phyloP scores from a whole-genome alignment of 441 rosid species.

The Flueggea neowawraea region DNA sequence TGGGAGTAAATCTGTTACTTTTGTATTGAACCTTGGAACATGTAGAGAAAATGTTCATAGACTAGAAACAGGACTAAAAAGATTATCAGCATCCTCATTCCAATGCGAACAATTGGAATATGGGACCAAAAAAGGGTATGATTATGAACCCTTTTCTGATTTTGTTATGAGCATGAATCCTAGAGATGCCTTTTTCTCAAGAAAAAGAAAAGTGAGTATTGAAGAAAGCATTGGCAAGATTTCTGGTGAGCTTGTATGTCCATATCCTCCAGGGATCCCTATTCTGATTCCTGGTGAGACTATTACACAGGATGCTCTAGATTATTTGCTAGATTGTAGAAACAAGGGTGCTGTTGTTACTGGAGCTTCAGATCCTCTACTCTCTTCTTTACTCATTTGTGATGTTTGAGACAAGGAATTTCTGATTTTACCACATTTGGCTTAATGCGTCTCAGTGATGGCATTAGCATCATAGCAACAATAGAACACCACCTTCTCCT shows the following conservation, averaged over 20 bases:
- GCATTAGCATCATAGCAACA: no score
- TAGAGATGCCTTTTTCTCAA: constrained; percentile 52
- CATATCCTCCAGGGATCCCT: constrained; percentile 67
- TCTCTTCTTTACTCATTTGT: constrained; percentile 41
- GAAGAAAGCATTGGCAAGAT: constrained; percentile 41
- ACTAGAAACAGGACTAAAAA: constrained; percentile 36
- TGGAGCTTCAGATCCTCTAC: constrained; percentile 54
- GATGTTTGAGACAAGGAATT: constrained; percentile 12
- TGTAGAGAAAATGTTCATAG: constrained; percentile 33
- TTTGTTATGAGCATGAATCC: constrained; percentile 35
- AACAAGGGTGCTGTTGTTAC: constrained; percentile 32
- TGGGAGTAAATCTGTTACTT: constrained; percentile 35
- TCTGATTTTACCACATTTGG: no score
- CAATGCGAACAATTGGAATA: neutral
- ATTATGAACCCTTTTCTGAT: constrained; percentile 34
- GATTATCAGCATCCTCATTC: constrained; percentile 23
- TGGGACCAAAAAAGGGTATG: constrained; percentile 4
- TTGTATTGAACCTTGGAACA: constrained; percentile 50
- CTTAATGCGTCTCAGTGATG: no score
- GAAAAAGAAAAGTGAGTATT: constrained; percentile 33
- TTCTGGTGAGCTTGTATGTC: constrained; percentile 56
- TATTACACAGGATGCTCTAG: constrained; percentile 40
- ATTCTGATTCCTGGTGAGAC: constrained; percentile 49
- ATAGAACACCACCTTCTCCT: no score
- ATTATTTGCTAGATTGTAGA: constrained; percentile 35